Percentiles rank a stretch among this genome's conserved stretches.
Evolutionary conservation across 2,329 filamentous ascomycete species (phyloP).

Genomic region (Monosporascus sp.): DNA sequence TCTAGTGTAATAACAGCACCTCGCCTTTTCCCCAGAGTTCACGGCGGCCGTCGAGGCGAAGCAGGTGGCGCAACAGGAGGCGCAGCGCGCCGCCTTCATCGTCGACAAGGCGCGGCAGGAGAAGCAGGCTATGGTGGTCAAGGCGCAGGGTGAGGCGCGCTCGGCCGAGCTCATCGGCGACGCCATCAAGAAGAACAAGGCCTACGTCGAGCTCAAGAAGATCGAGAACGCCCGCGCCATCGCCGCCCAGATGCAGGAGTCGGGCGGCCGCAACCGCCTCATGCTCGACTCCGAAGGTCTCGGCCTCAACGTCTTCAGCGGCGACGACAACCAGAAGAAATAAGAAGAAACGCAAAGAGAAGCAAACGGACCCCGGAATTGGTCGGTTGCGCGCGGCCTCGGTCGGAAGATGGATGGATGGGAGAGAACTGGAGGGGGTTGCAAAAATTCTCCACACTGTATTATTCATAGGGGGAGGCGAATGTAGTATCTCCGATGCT

Average conservation of each 20-base stretch:
- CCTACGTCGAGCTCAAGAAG: constrained; percentile 94
- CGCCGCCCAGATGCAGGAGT: constrained; percentile 81
- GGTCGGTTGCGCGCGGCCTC: too few species aligned
- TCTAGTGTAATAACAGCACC: constrained; percentile 42
- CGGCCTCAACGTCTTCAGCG: constrained; percentile 75
- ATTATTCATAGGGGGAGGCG: too few species aligned
- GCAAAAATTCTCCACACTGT: too few species aligned
- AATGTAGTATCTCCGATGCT: too few species aligned
- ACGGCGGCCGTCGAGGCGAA: constrained; percentile 69
- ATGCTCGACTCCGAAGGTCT: constrained; percentile 88
- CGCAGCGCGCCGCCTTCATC: constrained; percentile 92
- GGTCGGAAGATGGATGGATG: too few species aligned
- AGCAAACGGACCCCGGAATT: too few species aligned
- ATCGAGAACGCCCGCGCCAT: constrained; percentile 94
- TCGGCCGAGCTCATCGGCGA: constrained; percentile 98
- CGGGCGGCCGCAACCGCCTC: constrained; percentile 83
- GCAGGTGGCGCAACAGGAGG: constrained; percentile 82
- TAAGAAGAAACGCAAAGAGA: constrained; percentile 30
- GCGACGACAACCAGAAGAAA: constrained; percentile 38
- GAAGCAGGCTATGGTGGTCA: constrained; percentile 98
- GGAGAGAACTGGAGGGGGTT: too few species aligned
- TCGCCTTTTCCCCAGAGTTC: constrained; percentile 69
- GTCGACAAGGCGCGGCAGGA: constrained; percentile 99
- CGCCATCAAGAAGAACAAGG: constrained; percentile 98
- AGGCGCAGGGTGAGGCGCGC: constrained; percentile 96